Base-by-base conservation (phyloP, 345 rosid species). In the Excoecaria cochinchinensis region DNA sequence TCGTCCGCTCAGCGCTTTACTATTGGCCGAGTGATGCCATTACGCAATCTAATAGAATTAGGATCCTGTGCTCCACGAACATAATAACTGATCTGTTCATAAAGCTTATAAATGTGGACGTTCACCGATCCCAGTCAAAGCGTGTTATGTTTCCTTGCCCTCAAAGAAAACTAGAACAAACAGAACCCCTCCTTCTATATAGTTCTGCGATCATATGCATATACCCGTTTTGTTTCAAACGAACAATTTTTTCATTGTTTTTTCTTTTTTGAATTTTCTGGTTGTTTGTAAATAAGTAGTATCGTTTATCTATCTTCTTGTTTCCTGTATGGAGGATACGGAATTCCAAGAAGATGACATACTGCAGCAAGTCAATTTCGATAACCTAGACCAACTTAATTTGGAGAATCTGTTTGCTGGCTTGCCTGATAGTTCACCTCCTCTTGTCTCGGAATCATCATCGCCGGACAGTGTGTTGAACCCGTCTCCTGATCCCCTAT, bases 401-500 rank as follows among this genome's bases (percentile, higher is more conserved):
- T 83, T 80, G 81, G 71, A 77, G 15, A 73, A 70, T 57, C 56
- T 83, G 60, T 74, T 78, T 38, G 65, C 68, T 47, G 85, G 69
- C 25, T 39, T 62, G 16, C 74, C 82, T 31, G 82, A 81, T 1
- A 16, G 3, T 67, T 67, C 55, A 15, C 62, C 76, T 58, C 58
- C 74, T 48, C 38, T 63, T 10, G 31, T n/a, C 46, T 36, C 74
- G 5, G n/a, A 44, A 36, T 38, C 62, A 4, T 36, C 15, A 19
- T 25, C 72, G 71, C 48, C 21, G 36, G 47, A 58, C 6, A 47
- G 47, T 68, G 76, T 74, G 4, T 24, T 62, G 0, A 78, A 65
- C 7, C 72, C 84, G 3, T 76, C 85, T 0, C 85, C 87, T 1
- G 86, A 73, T 58, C 75, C 84, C 14, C 44, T 58, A n/a, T 71